Percentiles rank a stretch among this genome's conserved stretches.
Conservation (phyloP, 192 early-diverging fungal genomes). For the Umbelopsis sp. region DNA sequence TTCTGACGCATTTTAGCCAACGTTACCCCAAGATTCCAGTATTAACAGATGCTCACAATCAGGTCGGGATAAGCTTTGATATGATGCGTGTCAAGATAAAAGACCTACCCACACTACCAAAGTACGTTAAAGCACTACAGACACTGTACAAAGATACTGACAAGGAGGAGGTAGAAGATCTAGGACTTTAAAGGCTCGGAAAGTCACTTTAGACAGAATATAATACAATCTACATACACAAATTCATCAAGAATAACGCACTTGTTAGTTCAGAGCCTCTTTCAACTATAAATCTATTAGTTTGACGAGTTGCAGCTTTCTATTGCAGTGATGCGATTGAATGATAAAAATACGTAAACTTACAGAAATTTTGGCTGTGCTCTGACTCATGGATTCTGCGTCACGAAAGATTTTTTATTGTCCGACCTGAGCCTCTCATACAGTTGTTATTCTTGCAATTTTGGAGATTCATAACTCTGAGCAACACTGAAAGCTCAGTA, state of each 20-base stretch:
- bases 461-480: neutral
- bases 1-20: slow-evolving; percentile 97
- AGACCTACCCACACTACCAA: slow-evolving; percentile 50
- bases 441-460: no score
- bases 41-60: slow-evolving; percentile 45
- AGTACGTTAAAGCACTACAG: slow-evolving; percentile 55
- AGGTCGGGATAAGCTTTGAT: slow-evolving; percentile 77
- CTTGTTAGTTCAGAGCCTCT: neutral
- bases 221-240: neutral
- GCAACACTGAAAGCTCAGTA: slow-evolving; percentile 3
- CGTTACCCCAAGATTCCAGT: slow-evolving; percentile 86
- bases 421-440: no score
- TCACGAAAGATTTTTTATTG: no score
- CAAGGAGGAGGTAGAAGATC: slow-evolving; percentile 24
- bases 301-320: no score
- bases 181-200: neutral
- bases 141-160: slow-evolving; percentile 52
- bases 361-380: no score
- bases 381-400: no score
- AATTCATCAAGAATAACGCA: neutral
- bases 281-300: neutral
- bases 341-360: no score
- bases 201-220: no score
- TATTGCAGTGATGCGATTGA: no score
- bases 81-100: slow-evolving; percentile 65